phyloP scores from a whole-genome alignment of 306 rosid genomes.

The Trichosanthes cucumerina region DNA sequence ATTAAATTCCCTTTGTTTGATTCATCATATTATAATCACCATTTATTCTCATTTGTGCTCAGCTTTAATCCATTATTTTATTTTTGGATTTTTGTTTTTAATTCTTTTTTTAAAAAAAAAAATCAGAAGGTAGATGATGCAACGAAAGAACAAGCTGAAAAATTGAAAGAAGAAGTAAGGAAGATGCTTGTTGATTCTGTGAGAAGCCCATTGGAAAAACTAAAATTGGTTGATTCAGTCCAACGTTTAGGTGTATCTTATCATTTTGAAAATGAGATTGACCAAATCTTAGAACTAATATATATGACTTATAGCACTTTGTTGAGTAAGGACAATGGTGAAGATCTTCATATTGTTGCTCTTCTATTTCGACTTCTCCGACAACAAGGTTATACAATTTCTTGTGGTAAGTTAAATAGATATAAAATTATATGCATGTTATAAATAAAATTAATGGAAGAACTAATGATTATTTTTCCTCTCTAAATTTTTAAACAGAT shows the following conservation, averaged over 20 bases:
- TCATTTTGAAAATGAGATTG: slow-evolving; percentile 32
- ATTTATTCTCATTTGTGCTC: no score
- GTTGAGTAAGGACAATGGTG: background rate
- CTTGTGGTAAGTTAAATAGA: slow-evolving; percentile 20
- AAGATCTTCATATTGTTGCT: slow-evolving; percentile 13
- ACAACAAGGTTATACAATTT: slow-evolving; percentile 26
- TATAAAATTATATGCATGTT: no score
- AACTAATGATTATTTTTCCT: background rate
- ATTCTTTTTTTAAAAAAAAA: no score
- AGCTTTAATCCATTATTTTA: no score
- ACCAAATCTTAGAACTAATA: background rate
- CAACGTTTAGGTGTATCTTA: slow-evolving; percentile 25
- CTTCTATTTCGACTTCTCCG: slow-evolving; percentile 39
- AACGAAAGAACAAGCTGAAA: background rate
- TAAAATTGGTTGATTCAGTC: slow-evolving; percentile 20
- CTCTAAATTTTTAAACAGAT: slow-evolving; percentile 12
- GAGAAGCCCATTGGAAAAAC: slow-evolving; percentile 3
- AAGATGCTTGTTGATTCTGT: background rate
- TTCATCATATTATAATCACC: no score
- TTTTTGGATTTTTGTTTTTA: no score
- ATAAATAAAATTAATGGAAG: no score
- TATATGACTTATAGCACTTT: background rate
- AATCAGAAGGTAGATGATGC: background rate
- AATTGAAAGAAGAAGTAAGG: slow-evolving; percentile 26
- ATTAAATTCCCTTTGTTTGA: background rate